Conservation (phyloP, 2,329 filamentous ascomycete species). For the Epichloe baconii region DNA sequence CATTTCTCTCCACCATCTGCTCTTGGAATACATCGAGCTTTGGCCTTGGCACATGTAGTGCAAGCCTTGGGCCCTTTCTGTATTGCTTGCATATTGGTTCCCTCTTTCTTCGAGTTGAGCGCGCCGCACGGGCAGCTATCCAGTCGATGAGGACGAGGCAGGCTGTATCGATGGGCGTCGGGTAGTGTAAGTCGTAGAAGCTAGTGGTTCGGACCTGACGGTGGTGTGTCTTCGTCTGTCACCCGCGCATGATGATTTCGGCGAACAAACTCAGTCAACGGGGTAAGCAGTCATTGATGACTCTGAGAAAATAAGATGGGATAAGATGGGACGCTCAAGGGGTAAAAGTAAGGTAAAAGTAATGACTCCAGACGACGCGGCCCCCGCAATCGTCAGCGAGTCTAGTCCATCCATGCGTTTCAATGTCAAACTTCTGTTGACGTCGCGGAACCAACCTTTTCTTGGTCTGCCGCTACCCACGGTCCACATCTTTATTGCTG, state of each 20-base stretch:
- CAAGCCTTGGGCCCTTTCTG: constrained; percentile 36
- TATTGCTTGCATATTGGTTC: constrained; percentile 13
- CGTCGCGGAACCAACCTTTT: neutral
- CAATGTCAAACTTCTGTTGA: neutral
- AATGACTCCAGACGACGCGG: neutral
- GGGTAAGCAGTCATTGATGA: neutral
- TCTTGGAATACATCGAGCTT: constrained; percentile 34
- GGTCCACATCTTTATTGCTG: neutral
- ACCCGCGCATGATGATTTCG: neutral
- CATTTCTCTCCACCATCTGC: constrained; percentile 27
- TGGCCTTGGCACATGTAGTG: constrained; percentile 38
- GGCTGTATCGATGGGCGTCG: neutral
- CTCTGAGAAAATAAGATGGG: neutral
- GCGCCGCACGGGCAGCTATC: neutral
- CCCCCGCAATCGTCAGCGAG: constrained; percentile 1
- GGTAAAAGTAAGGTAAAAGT: neutral
- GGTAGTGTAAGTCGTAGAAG: neutral
- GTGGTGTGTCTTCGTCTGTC: neutral
- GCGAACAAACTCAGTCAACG: neutral
- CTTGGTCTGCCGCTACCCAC: neutral
- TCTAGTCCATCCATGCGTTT: constrained; percentile 1
- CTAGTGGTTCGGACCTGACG: neutral
- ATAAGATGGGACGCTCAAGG: constrained; percentile 1
- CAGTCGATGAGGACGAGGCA: neutral
- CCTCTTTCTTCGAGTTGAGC: neutral